A percentile compares a stretch with the other conserved stretches of the same genome.
These are phyloP conservation scores for Carex myosuroides DNA, from an alignment of 176 grass and related monocot genomes.

Conservation along the genomic window DNA sequence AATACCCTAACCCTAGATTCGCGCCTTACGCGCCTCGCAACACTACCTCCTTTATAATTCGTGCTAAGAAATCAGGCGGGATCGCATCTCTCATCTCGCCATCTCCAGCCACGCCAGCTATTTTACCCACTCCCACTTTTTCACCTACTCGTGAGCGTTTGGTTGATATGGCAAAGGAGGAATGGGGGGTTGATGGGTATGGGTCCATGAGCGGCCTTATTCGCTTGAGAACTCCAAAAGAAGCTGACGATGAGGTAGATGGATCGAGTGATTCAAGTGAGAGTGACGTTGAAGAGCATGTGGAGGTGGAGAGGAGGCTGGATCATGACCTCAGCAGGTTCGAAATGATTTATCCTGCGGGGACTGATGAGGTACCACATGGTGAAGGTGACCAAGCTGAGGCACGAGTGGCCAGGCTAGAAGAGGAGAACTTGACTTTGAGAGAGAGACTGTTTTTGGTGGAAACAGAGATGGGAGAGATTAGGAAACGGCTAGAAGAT, in stretches of 20 bases:
- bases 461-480: conserved; percentile 72
- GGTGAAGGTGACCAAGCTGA: conserved; percentile 40
- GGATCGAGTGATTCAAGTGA: conserved; percentile 50
- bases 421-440: conserved; percentile 81
- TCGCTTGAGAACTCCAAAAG: conserved; percentile 45
- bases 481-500: conserved; percentile 41
- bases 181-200: conserved; percentile 92
- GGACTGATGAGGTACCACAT: conserved; percentile 14
- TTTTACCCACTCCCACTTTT: conserved; percentile 71
- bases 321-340: conserved; percentile 93
- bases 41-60: conserved; percentile 88
- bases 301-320: conserved; percentile 76
- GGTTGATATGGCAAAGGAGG: conserved; percentile 74
- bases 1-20: conserved; percentile 49
- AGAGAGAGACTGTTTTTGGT: conserved; percentile 92
- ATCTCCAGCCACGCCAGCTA: conserved; percentile 64
- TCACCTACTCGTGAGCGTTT: conserved; percentile 79
- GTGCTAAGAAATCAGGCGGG: conserved; percentile 77
- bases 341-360: conserved; percentile 74
- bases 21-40: conserved; percentile 84
- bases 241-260: conserved; percentile 29
- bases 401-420: conserved; percentile 45
- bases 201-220: conserved; percentile 95
- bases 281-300: conserved; percentile 84
- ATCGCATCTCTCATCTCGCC: conserved; percentile 81